A percentile compares a stretch with the other conserved stretches of the same genome.
Evolutionary conservation across 2,329 filamentous ascomycete genomes (phyloP).

Genomic region (Phoma sp.): DNA sequence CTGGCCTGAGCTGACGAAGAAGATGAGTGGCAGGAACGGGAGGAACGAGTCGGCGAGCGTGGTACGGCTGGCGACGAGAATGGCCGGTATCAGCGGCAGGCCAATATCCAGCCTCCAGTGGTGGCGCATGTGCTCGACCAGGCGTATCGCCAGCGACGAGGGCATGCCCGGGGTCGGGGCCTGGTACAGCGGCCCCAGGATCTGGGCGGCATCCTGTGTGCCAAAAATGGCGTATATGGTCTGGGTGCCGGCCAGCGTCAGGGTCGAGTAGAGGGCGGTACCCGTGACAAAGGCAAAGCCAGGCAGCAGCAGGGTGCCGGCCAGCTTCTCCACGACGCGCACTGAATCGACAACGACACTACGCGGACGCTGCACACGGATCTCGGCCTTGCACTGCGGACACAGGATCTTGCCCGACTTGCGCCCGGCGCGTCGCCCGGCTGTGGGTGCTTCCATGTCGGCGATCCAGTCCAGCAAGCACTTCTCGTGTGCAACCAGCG

Average conservation of each 20-base stretch:
- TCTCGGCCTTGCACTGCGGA: constrained; percentile 86
- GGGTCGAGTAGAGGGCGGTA: constrained; percentile 51
- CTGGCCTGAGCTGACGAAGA: constrained; percentile 63
- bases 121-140: constrained; percentile 38
- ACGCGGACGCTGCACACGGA: constrained; percentile 75
- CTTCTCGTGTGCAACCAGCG: constrained; percentile 85
- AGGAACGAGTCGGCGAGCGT: constrained; percentile 68
- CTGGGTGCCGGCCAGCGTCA: constrained; percentile 65
- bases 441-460: constrained; percentile 75
- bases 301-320: constrained; percentile 68
- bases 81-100: constrained; percentile 70
- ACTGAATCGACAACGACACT: constrained; percentile 74
- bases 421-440: constrained; percentile 55
- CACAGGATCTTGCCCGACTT: constrained; percentile 71
- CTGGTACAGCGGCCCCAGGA: constrained; percentile 55
- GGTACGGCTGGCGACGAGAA: constrained; percentile 71
- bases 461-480: constrained; percentile 92
- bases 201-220: constrained; percentile 62
- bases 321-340: constrained; percentile 64
- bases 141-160: constrained; percentile 44
- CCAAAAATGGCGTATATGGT: constrained; percentile 72
- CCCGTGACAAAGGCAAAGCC: constrained; percentile 64
- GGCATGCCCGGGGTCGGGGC: constrained; percentile 39
- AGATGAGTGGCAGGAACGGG: constrained; percentile 67
- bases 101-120: constrained; percentile 64